phyloP scores from a whole-genome alignment of 768 basidiomycete genomes.

The Ramaria rubella region DNA sequence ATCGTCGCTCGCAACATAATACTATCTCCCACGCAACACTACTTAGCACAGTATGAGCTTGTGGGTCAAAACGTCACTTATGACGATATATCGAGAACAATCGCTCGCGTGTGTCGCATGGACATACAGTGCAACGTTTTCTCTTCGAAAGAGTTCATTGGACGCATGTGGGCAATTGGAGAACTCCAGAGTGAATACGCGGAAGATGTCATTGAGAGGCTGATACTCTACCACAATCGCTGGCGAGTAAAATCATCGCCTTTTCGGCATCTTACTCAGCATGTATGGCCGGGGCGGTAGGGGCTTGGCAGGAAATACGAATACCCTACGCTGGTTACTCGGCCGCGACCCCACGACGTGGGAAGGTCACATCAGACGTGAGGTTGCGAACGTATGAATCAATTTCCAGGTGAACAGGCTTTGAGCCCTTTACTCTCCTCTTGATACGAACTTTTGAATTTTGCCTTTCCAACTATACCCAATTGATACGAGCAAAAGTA shows the following conservation, averaged over 20 bases:
- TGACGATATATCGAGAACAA: slow-evolving; percentile 21
- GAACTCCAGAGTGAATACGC: slow-evolving; percentile 17
- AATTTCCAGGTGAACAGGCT: not conserved
- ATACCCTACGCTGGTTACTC: slow-evolving; percentile 2
- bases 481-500: too few relatives aligned
- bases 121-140: slow-evolving; percentile 17
- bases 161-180: slow-evolving; percentile 6
- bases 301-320: slow-evolving; percentile 6
- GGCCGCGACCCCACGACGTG: slow-evolving; percentile 4
- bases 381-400: not conserved
- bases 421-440: too few relatives aligned
- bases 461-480: too few relatives aligned
- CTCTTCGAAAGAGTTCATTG: slow-evolving; percentile 15
- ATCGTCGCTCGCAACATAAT: slow-evolving; percentile 23
- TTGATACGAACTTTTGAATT: too few relatives aligned
- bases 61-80: slow-evolving; percentile 26
- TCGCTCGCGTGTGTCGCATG: slow-evolving; percentile 15
- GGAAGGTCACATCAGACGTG: slow-evolving; percentile 1
- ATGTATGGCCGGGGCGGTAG: not conserved
- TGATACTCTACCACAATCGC: slow-evolving; percentile 29
- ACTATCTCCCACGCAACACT: slow-evolving; percentile 23
- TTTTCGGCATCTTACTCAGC: not conserved
- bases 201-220: slow-evolving; percentile 23
- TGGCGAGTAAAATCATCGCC: slow-evolving; percentile 16
- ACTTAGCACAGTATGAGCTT: slow-evolving; percentile 30